phyloP scores from a whole-genome alignment of 1,139 yeast species.

The Candida tropicalis region DNA sequence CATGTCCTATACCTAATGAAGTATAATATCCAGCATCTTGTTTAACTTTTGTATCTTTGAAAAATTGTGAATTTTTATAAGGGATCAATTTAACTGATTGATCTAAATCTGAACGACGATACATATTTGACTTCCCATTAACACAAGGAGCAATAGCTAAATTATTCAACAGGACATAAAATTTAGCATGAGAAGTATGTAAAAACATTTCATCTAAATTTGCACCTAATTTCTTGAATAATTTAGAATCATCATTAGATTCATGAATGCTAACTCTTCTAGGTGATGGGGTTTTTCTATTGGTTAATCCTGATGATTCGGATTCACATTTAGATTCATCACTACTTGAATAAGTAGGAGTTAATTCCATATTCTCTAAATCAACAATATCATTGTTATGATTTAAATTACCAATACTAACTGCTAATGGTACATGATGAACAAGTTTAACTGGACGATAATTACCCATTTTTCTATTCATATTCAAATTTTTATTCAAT shows the following conservation, averaged over 20 bases:
- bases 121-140: conserved; percentile 87
- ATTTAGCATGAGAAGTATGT: conserved; percentile 81
- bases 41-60: conserved; percentile 32
- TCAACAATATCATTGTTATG: conserved; percentile 9
- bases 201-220: conserved; percentile 84
- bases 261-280: neutral
- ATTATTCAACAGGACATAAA: conserved; percentile 76
- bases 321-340: conserved; percentile 4
- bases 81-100: conserved; percentile 53
- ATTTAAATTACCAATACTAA: conserved; percentile 31
- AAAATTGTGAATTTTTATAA: conserved; percentile 27
- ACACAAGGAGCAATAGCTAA: conserved; percentile 87
- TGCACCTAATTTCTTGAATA: conserved; percentile 55
- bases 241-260: conserved; percentile 9
- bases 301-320: conserved; percentile 11
- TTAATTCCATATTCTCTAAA: conserved; percentile 22
- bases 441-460: conserved; percentile 61
- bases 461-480: conserved; percentile 37
- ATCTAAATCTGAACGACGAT: conserved; percentile 71
- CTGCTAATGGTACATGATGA: conserved; percentile 78
- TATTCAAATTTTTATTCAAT: conserved; percentile 49
- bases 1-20: conserved; percentile 49
- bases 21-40: conserved; percentile 33
- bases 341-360: conserved; percentile 20
- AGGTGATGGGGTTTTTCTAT: conserved; percentile 13